These are phyloP conservation scores for Pugionium dolabratum DNA, from an alignment of 345 rosid genomes.

Conservation along the genomic window DNA sequence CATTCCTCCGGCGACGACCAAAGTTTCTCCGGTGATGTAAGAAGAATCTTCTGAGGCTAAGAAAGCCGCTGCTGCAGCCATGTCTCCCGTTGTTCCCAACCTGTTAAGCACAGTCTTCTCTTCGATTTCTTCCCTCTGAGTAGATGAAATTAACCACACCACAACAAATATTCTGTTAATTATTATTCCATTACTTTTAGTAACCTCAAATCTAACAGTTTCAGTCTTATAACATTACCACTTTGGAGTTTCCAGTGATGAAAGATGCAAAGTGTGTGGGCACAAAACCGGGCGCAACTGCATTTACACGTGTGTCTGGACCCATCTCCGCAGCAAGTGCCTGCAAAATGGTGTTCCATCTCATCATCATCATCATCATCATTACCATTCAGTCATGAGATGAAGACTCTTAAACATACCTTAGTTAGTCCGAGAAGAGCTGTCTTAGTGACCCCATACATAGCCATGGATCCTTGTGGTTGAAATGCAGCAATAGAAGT, in stretches of 20 bases:
- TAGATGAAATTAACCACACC: conserved; percentile 11
- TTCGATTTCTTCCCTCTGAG: conserved; percentile 53
- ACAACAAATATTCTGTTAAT: neutral
- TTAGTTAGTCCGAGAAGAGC: conserved; percentile 89
- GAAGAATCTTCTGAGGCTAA: conserved; percentile 80
- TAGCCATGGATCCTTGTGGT: conserved; percentile 64
- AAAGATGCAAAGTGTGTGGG: conserved; percentile 76
- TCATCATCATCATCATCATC: neutral
- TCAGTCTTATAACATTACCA: conserved; percentile 44
- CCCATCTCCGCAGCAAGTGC: conserved; percentile 91
- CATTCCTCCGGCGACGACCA: conserved; percentile 81
- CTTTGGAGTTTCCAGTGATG: conserved; percentile 48
- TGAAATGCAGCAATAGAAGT: conserved; percentile 71
- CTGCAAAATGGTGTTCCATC: conserved; percentile 38
- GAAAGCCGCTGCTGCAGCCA: conserved; percentile 77
- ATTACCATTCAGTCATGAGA: neutral
- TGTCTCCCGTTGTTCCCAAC: conserved; percentile 71
- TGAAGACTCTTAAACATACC: conserved; percentile 43
- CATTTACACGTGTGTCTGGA: conserved; percentile 78
- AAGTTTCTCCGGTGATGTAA: conserved; percentile 74
- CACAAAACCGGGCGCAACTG: conserved; percentile 87
- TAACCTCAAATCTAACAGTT: conserved; percentile 8
- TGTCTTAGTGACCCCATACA: conserved; percentile 96
- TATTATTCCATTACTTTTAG: neutral
- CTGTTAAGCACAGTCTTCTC: conserved; percentile 65